These are phyloP conservation scores for Pseudogymnoascus sp. DNA, from an alignment of 2,329 filamentous ascomycete species.

Conservation along the genomic window DNA sequence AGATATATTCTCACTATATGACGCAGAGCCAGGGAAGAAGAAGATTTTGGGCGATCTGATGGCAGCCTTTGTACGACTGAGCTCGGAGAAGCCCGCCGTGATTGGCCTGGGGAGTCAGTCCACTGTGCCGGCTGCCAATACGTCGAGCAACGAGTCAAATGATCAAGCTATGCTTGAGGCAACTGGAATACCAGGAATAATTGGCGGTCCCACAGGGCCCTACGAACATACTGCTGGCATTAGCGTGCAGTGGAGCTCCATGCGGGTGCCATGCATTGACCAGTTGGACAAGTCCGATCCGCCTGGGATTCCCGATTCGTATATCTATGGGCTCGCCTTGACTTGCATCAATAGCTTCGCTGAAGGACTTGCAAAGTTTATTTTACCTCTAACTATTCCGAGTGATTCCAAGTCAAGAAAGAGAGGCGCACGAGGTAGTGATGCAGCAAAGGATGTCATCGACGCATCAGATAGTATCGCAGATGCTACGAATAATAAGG, in stretches of 20 bases:
- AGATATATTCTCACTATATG: conserved; percentile 72
- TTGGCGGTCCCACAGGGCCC: conserved; percentile 60
- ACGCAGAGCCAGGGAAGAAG: conserved; percentile 62
- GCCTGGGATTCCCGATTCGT: conserved; percentile 78
- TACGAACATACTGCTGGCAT: conserved; percentile 67
- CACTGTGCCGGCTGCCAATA: conserved; percentile 60
- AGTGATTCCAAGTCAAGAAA: conserved; percentile 52
- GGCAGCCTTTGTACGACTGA: conserved; percentile 81
- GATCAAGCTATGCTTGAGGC: conserved; percentile 88
- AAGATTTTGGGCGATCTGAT: conserved; percentile 73
- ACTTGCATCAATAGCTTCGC: conserved; percentile 85
- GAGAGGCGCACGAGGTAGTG: conserved; percentile 27
- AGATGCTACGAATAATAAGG: conserved; percentile 20
- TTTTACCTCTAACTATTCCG: conserved; percentile 81
- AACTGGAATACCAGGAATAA: conserved; percentile 78
- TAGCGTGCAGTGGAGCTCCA: conserved; percentile 82
- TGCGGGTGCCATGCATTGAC: conserved; percentile 82
- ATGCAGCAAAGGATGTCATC: conserved; percentile 14
- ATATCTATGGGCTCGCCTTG: conserved; percentile 81
- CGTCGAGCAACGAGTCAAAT: conserved; percentile 45
- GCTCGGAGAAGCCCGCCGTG: conserved; percentile 78
- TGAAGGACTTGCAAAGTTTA: conserved; percentile 86
- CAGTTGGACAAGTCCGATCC: conserved; percentile 88
- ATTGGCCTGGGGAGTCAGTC: conserved; percentile 89
- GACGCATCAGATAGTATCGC: not conserved